Percentiles rank a stretch among this genome's conserved stretches.
Evolutionary conservation across 257 asterid species (phyloP).

Genomic region (Jacaranda copaia): DNA sequence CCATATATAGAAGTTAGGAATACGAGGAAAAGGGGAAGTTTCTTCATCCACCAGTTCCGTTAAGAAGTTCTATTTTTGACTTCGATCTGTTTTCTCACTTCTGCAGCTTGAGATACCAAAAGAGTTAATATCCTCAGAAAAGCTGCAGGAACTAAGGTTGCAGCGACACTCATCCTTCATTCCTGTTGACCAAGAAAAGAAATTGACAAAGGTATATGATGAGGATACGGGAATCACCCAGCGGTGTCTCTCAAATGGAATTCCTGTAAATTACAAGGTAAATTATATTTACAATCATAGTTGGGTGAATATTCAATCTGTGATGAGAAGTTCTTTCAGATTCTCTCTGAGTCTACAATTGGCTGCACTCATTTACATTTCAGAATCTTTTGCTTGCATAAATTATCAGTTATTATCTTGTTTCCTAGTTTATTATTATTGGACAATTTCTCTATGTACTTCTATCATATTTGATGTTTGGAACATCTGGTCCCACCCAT

Average conservation of each 20-base stretch:
- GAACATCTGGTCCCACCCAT: slow-evolving; percentile 3
- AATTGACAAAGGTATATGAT: slow-evolving; percentile 65
- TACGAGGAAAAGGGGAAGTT: slow-evolving; percentile 1
- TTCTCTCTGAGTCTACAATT: slow-evolving; percentile 19
- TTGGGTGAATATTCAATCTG: slow-evolving; percentile 13
- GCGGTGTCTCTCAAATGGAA: slow-evolving; percentile 95
- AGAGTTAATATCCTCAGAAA: slow-evolving; percentile 73
- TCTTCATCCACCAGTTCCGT: slow-evolving; percentile 16
- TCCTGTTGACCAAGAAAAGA: slow-evolving; percentile 64
- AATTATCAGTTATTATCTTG: slow-evolving; percentile 18
- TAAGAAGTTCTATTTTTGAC: slow-evolving; percentile 29
- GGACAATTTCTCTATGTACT: slow-evolving; percentile 5
- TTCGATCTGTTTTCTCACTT: slow-evolving; percentile 33
- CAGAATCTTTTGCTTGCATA: slow-evolving; percentile 27
- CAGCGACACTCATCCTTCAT: slow-evolving; percentile 70
- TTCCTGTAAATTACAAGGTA: slow-evolving; percentile 96
- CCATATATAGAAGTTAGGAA: not conserved
- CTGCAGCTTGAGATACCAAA: slow-evolving; percentile 97
- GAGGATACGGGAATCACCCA: slow-evolving; percentile 88
- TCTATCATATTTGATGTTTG: not conserved
- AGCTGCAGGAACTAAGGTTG: slow-evolving; percentile 68
- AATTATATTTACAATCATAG: slow-evolving; percentile 19
- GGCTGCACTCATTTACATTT: slow-evolving; percentile 7
- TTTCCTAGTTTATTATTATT: not conserved
- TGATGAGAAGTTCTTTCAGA: slow-evolving; percentile 17